phyloP scores from a whole-genome alignment of 306 rosid species.

The Vicia faba region DNA sequence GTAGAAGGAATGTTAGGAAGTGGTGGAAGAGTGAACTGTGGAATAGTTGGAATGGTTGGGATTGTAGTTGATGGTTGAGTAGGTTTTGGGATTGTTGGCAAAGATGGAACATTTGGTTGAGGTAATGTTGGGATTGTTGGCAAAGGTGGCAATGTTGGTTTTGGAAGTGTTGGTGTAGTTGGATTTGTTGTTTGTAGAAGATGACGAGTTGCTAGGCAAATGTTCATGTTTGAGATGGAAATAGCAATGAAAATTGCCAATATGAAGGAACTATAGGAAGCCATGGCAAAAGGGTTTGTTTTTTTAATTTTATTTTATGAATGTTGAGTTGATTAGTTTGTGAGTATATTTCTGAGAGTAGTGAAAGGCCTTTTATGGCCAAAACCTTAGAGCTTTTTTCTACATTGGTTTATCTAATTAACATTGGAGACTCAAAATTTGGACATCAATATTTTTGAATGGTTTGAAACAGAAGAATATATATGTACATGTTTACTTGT shows the following conservation, averaged over 20 bases:
- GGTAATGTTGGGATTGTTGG: slow-evolving; percentile 36
- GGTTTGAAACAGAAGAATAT: background rate
- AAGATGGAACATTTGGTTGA: slow-evolving; percentile 32
- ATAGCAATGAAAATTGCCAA: slow-evolving; percentile 36
- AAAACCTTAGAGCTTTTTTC: background rate
- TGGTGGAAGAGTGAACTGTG: slow-evolving; percentile 31
- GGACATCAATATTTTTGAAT: slow-evolving; percentile 31
- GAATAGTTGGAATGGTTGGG: slow-evolving; percentile 37
- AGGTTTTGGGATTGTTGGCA: slow-evolving; percentile 41
- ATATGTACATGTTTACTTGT: background rate
- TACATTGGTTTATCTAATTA: background rate
- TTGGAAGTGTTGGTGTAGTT: slow-evolving; percentile 25
- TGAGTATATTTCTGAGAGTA: background rate
- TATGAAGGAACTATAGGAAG: slow-evolving; percentile 32
- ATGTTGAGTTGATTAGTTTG: slow-evolving; percentile 8
- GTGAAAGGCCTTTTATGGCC: slow-evolving; percentile 24
- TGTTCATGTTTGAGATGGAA: slow-evolving; percentile 36
- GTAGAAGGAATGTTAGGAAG: slow-evolving; percentile 33
- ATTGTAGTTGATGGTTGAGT: slow-evolving; percentile 6
- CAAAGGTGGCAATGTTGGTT: slow-evolving; percentile 31
- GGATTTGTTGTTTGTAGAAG: slow-evolving; percentile 30
- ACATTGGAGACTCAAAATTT: slow-evolving; percentile 21
- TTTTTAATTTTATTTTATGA: background rate
- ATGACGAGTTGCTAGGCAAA: slow-evolving; percentile 30
- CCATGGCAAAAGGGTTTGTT: slow-evolving; percentile 25